These are phyloP conservation scores for Suillus ampliporus DNA, from an alignment of 768 basidiomycete species.

Conservation along the genomic window DNA sequence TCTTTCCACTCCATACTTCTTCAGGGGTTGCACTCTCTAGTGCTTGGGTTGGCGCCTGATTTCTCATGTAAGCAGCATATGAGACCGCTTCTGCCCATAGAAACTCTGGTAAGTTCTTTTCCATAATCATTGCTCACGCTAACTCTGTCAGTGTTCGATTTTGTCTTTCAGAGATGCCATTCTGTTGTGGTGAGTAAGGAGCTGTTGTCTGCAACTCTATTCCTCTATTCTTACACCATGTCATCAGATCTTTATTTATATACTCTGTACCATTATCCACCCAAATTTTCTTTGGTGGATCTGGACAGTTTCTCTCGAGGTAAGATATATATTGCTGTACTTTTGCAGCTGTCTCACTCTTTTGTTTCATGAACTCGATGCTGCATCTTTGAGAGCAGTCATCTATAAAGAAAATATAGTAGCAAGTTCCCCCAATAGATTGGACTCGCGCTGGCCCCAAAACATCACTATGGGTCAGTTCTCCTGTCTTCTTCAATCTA, in stretches of 20 bases:
- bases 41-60: conserved; percentile 15
- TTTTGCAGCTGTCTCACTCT: conserved; percentile 22
- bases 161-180: conserved; percentile 42
- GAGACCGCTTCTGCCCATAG: conserved; percentile 40
- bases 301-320: conserved; percentile 21
- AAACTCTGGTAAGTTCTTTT: conserved; percentile 24
- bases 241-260: conserved; percentile 27
- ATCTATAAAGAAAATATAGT: conserved; percentile 34
- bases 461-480: conserved; percentile 27
- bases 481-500: background rate
- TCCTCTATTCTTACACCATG: conserved; percentile 29
- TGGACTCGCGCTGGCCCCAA: conserved; percentile 27
- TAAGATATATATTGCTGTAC: conserved; percentile 21
- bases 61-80: conserved; percentile 36
- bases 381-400: conserved; percentile 10
- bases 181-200: conserved; percentile 45
- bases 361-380: conserved; percentile 27
- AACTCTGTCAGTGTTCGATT: conserved; percentile 41
- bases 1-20: conserved; percentile 15
- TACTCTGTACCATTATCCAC: conserved; percentile 41
- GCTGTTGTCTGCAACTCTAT: conserved; percentile 38
- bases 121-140: conserved; percentile 37
- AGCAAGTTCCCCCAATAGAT: conserved; percentile 21
- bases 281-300: conserved; percentile 22
- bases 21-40: background rate